These are phyloP conservation scores for Diplodia intermedia DNA, from an alignment of 2,329 filamentous ascomycete genomes.

Conservation along the genomic window DNA sequence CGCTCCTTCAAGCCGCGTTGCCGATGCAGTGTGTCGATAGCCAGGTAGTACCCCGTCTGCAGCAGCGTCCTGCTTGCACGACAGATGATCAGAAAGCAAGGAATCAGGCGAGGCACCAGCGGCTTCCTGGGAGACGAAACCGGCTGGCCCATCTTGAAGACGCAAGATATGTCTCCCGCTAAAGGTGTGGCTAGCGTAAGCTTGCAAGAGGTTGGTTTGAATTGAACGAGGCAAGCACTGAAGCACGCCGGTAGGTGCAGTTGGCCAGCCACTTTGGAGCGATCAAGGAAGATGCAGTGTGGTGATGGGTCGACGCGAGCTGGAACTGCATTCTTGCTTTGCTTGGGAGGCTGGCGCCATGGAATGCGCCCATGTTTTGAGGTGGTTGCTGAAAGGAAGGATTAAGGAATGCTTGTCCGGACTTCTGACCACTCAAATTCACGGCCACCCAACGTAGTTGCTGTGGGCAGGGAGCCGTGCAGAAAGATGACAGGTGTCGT, in stretches of 20 bases:
- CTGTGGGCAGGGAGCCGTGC: not conserved
- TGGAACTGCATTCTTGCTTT: slow-evolving; percentile 7
- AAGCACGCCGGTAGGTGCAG: not conserved
- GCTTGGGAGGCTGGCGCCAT: not conserved
- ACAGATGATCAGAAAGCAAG: slow-evolving; percentile 20
- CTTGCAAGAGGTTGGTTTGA: slow-evolving; percentile 21
- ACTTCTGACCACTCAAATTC: slow-evolving; percentile 13
- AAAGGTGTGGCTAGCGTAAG: slow-evolving; percentile 13
- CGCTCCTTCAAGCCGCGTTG: slow-evolving; percentile 4
- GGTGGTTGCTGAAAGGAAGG: slow-evolving; percentile 2
- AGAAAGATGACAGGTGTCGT: not conserved
- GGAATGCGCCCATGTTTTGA: slow-evolving; percentile 19
- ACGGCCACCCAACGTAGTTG: not conserved
- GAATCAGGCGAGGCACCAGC: slow-evolving; percentile 16
- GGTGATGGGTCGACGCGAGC: not conserved
- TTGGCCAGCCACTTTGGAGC: slow-evolving; percentile 16
- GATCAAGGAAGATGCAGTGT: not conserved
- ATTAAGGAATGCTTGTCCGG: slow-evolving; percentile 1
- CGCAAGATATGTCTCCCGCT: slow-evolving; percentile 8
- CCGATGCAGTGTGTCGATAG: slow-evolving; percentile 1
- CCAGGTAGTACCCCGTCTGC: not conserved
- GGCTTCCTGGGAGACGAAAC: slow-evolving; percentile 18
- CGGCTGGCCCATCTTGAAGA: slow-evolving; percentile 25
- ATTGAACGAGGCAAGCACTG: slow-evolving; percentile 8
- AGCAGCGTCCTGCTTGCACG: not conserved